These are phyloP conservation scores for Huntiella decipiens DNA, from an alignment of 2,329 filamentous ascomycete species.

Conservation along the genomic window DNA sequence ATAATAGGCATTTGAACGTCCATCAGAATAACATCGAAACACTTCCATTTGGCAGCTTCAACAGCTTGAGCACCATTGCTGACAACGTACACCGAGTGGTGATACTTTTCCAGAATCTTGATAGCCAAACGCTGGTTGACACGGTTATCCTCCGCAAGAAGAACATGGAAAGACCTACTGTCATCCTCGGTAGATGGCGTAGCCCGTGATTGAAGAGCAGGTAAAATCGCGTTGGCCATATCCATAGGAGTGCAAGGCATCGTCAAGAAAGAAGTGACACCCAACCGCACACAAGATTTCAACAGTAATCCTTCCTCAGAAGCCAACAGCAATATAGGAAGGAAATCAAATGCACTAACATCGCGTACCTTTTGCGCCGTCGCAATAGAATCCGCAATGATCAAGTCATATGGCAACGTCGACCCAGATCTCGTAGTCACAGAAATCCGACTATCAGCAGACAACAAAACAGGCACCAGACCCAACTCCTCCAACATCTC, in stretches of 20 bases:
- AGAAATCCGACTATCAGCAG: slow-evolving; percentile 49
- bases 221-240: slow-evolving; percentile 87
- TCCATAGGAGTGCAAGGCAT: slow-evolving; percentile 89
- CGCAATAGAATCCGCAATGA: slow-evolving; percentile 84
- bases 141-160: slow-evolving; percentile 90
- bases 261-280: slow-evolving; percentile 98
- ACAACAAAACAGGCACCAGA: slow-evolving; percentile 67
- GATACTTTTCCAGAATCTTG: slow-evolving; percentile 94
- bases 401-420: slow-evolving; percentile 70
- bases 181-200: slow-evolving; percentile 84
- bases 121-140: slow-evolving; percentile 93
- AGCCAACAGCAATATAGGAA: slow-evolving; percentile 82
- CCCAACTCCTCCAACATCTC: slow-evolving; percentile 62
- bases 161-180: slow-evolving; percentile 84
- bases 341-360: slow-evolving; percentile 92
- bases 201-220: slow-evolving; percentile 79
- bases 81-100: slow-evolving; percentile 79
- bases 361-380: slow-evolving; percentile 71
- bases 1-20: slow-evolving; percentile 99
- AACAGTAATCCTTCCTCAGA: slow-evolving; percentile 79
- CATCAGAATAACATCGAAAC: slow-evolving; percentile 95
- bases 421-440: slow-evolving; percentile 32
- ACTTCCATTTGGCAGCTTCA: slow-evolving; percentile 75
- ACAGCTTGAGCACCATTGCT: slow-evolving; percentile 89
- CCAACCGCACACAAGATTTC: slow-evolving; percentile 82